Conservation (phyloP, 2,329 filamentous ascomycete genomes). For the Tolypocladium sp. region DNA sequence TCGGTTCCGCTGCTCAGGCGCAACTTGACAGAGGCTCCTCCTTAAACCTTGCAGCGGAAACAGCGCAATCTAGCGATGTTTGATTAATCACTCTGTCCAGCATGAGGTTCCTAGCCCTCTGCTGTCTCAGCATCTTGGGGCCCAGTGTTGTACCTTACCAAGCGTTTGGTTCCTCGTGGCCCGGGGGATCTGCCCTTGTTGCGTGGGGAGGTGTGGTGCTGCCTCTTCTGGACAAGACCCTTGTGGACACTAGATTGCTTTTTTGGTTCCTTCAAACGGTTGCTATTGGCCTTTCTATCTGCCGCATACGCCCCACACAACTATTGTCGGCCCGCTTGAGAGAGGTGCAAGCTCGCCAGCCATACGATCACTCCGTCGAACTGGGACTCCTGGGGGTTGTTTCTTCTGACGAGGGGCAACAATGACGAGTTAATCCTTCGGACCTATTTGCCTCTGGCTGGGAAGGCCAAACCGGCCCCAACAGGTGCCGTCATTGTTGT, state of each 20-base stretch:
- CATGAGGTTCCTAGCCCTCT: neutral
- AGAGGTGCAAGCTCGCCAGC: neutral
- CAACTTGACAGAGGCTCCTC: neutral
- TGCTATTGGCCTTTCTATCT: constrained; percentile 11
- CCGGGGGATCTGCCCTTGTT: neutral
- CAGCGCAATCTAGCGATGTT: neutral
- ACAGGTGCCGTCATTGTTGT: neutral
- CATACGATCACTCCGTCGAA: neutral
- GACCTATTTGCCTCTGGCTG: neutral
- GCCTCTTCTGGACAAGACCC: neutral
- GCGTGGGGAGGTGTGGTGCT: too few species aligned
- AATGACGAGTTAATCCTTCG: neutral
- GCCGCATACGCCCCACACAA: constrained; percentile 4
- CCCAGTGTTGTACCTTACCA: neutral
- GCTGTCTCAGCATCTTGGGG: neutral
- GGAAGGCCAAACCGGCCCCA: neutral
- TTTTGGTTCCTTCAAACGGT: constrained; percentile 11
- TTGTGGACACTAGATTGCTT: constrained; percentile 16
- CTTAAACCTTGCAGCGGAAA: neutral
- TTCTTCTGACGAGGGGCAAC: neutral
- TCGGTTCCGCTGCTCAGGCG: neutral
- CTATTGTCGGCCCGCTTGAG: neutral
- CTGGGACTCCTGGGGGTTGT: too few species aligned
- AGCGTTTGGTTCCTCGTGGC: neutral
- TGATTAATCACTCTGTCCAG: neutral